These are phyloP conservation scores for Mortierella sp. DNA, from an alignment of 371 early-diverging fungal genomes.

Conservation along the genomic window DNA sequence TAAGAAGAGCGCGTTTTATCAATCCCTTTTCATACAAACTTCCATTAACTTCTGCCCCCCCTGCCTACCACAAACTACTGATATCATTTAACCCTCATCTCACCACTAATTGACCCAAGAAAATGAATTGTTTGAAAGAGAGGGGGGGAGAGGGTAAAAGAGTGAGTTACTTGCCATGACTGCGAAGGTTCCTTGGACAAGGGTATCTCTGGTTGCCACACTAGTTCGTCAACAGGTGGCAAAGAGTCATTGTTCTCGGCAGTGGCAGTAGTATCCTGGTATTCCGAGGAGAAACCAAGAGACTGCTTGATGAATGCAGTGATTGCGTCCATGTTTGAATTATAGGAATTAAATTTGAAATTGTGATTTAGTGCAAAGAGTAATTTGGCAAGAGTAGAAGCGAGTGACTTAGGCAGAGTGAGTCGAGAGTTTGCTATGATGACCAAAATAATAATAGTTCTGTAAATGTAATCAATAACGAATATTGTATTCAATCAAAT, in stretches of 20 bases:
- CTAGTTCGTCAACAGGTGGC: not conserved
- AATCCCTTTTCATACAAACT: too few species aligned
- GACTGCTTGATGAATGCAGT: constrained; percentile 23
- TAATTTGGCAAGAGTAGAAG: not conserved
- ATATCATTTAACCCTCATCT: too few species aligned
- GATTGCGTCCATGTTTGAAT: constrained; percentile 25
- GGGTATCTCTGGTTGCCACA: constrained; percentile 56
- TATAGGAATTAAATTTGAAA: not conserved
- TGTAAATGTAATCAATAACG: too few species aligned
- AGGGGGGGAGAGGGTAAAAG: not conserved
- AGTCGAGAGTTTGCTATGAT: not conserved
- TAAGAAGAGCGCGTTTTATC: too few species aligned
- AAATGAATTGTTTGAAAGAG: too few species aligned
- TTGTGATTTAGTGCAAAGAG: not conserved
- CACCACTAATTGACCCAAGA: not conserved
- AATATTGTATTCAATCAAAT: too few species aligned
- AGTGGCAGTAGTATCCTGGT: not conserved
- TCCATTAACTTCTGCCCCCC: too few species aligned
- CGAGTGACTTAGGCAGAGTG: too few species aligned
- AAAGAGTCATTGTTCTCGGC: not conserved
- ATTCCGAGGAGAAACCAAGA: not conserved
- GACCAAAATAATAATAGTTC: not conserved
- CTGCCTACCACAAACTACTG: too few species aligned
- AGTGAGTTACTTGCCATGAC: constrained; percentile 47
- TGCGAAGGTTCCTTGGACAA: constrained; percentile 49